Conservation (phyloP, 345 rosid species). For the Viola odorata region DNA sequence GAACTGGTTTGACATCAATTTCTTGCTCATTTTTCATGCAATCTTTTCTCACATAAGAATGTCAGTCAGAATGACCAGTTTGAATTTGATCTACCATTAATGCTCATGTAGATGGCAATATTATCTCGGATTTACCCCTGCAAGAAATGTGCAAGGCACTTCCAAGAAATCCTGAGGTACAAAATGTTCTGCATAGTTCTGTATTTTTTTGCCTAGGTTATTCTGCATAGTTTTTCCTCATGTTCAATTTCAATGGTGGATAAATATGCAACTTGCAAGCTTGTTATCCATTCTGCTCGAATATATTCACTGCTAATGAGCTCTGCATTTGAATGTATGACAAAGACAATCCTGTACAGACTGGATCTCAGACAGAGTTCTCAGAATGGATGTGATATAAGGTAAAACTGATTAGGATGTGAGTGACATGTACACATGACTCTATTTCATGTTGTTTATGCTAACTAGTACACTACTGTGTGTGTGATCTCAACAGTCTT, state of each 20-base stretch:
- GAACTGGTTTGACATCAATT: slow-evolving; percentile 64
- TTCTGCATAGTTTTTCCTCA: background rate
- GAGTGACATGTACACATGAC: too few relatives aligned
- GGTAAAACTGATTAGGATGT: too few relatives aligned
- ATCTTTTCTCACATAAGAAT: background rate
- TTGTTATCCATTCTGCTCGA: too few relatives aligned
- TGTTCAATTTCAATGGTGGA: background rate
- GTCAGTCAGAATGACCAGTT: too few relatives aligned
- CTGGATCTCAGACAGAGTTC: slow-evolving; percentile 86
- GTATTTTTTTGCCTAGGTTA: too few relatives aligned
- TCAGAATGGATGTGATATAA: too few relatives aligned
- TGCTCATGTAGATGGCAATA: slow-evolving; percentile 97
- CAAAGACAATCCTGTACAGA: slow-evolving; percentile 76
- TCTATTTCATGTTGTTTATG: too few relatives aligned
- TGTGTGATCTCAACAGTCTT: slow-evolving; percentile 44
- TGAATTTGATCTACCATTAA: too few relatives aligned
- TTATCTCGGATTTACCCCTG: slow-evolving; percentile 90
- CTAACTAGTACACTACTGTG: too few relatives aligned
- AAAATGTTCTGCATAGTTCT: background rate
- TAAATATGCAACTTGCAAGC: too few relatives aligned
- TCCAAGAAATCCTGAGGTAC: slow-evolving; percentile 83
- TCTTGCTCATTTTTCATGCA: background rate
- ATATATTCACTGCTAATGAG: too few relatives aligned
- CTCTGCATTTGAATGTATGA: slow-evolving; percentile 14
- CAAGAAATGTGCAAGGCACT: slow-evolving; percentile 94